Evolutionary conservation across 176 grass and related monocot genomes (phyloP).

Genomic region (Paspalum notatum): DNA sequence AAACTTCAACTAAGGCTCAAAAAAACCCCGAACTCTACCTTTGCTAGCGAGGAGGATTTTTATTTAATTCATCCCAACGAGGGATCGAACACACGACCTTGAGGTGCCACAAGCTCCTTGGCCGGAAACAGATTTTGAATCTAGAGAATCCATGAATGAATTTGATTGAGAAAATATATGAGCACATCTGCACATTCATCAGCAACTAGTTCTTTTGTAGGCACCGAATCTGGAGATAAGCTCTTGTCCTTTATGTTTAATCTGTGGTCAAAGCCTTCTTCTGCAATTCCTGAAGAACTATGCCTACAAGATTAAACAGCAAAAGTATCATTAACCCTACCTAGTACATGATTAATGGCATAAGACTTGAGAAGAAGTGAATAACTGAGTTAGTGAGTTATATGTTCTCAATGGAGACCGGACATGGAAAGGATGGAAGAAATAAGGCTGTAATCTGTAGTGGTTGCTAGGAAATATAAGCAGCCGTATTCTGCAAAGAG

Average conservation of each 20-base stretch:
- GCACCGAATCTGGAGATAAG: conserved; percentile 60
- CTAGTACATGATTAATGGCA: conserved; percentile 16
- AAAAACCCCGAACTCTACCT: no score
- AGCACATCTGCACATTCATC: conserved; percentile 67
- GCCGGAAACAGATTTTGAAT: conserved; percentile 52
- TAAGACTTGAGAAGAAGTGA: conserved; percentile 22
- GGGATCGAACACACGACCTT: no score
- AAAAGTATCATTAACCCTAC: conserved; percentile 27
- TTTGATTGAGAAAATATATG: conserved; percentile 55
- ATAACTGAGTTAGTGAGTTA: conserved; percentile 19
- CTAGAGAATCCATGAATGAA: conserved; percentile 68
- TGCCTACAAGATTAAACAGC: conserved; percentile 65
- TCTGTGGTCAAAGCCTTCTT: conserved; percentile 41
- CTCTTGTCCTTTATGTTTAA: conserved; percentile 49
- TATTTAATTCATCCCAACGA: no score
- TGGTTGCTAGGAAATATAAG: no score
- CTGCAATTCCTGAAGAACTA: conserved; percentile 44
- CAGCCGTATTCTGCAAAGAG: no score
- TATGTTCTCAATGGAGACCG: no score
- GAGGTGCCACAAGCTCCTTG: no score
- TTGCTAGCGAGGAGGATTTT: no score
- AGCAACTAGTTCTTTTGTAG: conserved; percentile 78
- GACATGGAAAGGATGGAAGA: no score
- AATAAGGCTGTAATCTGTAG: no score
- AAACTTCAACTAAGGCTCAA: no score